Evolutionary conservation across 768 basidiomycete species (phyloP), one percentile per base, ranked within the genome.

Genomic region (Phanerochaete carnosa): DNA sequence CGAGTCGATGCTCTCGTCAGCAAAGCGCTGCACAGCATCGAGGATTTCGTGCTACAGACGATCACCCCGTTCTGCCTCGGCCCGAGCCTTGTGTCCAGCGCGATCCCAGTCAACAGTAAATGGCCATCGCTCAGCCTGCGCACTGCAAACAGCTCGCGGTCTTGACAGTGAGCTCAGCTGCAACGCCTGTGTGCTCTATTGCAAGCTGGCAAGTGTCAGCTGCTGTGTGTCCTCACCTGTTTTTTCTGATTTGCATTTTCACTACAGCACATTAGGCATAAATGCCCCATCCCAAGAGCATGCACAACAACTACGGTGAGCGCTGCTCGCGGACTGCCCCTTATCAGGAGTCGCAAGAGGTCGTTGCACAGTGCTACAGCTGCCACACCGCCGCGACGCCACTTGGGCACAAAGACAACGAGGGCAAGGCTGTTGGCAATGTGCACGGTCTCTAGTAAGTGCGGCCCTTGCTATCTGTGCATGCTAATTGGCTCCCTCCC

Each of bases 381-480:
- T 94, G 92, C 76, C 89, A 92, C 68, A 94, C 92, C 25, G 93
- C 90, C 2, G 90, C 91, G 13, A 93, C 92, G 4, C 92, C 92
- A 13, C 82, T 94, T 39, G 94, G 92, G 92, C 83, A 92, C 63
- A 94, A 94, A 74, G 92, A 94, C 66, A 90, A 93, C 66, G 92
- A 93, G 74, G 92, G 92, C 57, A 91, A 91, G 78, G 94, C 92
- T 0, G 90, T 94, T 45, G 94, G 92, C 77, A 94, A 94, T 67
- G 92, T 92, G 89, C 92, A 91, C 63, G n/a, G n/a, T n/a, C n/a
- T n/a, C n/a, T n/a, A n/a, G n/a, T n/a, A n/a, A n/a, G n/a, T n/a
- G n/a, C n/a, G 91, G 91, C 4, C 72, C 93, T 6, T 93, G 93
- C 83, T 83, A 66, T 77, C 82, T 79, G 52, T 8, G 33, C 45